Evolutionary conservation across 2,329 filamentous ascomycete genomes (phyloP), one percentile per base, ranked within the genome.

Genomic region (Didymella glomerata): DNA sequence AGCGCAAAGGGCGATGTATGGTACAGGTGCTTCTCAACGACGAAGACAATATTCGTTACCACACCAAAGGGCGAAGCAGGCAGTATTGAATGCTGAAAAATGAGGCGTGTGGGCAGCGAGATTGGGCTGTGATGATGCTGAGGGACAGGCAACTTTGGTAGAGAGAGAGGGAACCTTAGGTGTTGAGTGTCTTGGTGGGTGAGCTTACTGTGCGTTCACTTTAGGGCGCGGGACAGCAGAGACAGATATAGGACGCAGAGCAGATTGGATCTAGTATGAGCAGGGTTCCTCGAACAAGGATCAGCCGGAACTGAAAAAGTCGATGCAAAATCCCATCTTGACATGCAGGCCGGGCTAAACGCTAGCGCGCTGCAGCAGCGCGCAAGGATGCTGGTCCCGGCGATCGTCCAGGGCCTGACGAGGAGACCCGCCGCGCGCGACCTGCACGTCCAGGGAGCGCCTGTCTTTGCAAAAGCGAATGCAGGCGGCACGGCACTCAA

Each of bases 241-340:
- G 52, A 48, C 57, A 60, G 47, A 60, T 60, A 60, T 60, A 60
- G 52, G 49, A 41, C 28, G 48, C 51, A 48, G 42, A 60, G 52
- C 57, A 56, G 57, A 60, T 60, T 60, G 36, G 57, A 50, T 38
- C 50, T 60, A 55, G 57, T 27, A 32, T 45, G 45, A 18, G 40
- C 57, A 47, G 49, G 61, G 57, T 46, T 42, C 27, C 30, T 45
- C 45, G 42, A 51, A 52, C 57, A 60, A 60, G 57, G 57, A 60
- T 60, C 56, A 47, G 57, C 52, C 49, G 53, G 51, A 51, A 52
- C 45, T 55, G 48, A 51, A 55, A 60, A 60, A 48, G 47, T 51
- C 57, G 57, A 60, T 60, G 57, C 57, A 60, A 60, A 60, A 60
- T 60, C 36, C 57, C 57, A 60, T 60, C 57, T 60, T 42, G 57